Evolutionary conservation across 306 rosid genomes (phyloP), one percentile per base, ranked within the genome.

Genomic region (Gastrolobium bilobum): DNA sequence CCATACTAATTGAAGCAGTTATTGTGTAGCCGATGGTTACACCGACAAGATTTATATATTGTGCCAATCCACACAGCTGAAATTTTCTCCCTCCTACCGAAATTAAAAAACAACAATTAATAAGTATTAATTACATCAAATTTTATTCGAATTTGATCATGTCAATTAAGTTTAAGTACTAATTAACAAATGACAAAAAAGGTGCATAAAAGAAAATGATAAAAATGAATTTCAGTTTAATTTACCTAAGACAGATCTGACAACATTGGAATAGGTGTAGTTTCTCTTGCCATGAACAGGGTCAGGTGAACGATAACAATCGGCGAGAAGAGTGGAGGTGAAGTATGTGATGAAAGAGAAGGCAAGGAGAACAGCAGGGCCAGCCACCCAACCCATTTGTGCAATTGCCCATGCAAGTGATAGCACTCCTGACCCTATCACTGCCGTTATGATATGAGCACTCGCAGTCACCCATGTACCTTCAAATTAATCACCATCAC

Each of bases 401-500:
- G 99, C 94, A 20, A 90, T 91, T 1, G 98, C 90, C 98, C 98
- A 96, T 8, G 99, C 98, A 75, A 96, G 85, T 0, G 99, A 96
- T 7, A 96, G 72, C 78, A 96, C 99, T 7, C 99, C 99, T 0
- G 99, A 96, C 1, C 99, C 99, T 5, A 96, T 96, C 80, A 96
- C 99, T 0, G 99, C 98, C 5, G 99, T 96, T 69, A 96, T 93
- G 14, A 96, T 96, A 44, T 96, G 99, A 4, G 99, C 99, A 74
- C 99, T 96, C 0, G 99, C 99, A 0, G 99, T 93, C 68, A 93
- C 38, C 99, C 98, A 96, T 15, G 99, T 96, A 65, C 99, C 98
- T 93, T 48, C 78, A 71, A 50, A 14, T 37, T 9, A 4, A 51
- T 2, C 38, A 76, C 52, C 35, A 34, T 2, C 14, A 3, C 6